Percentiles rank a stretch among this genome's conserved stretches.
Evolutionary conservation across 148 eudicot genomes (phyloP).

Genomic region (Chenopodium formosanum): DNA sequence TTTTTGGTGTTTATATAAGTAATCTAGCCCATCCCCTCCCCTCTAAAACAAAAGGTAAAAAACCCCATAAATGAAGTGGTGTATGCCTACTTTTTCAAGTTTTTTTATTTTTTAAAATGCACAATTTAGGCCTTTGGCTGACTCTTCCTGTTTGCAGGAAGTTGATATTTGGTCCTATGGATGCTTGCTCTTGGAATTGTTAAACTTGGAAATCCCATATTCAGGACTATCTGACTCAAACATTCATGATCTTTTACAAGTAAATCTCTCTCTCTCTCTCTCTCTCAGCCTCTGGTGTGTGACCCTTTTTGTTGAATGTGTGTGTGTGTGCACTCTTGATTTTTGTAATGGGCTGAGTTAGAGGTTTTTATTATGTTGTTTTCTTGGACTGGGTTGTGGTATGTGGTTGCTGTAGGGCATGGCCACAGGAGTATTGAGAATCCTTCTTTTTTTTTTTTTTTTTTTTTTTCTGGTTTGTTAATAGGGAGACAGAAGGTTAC

Average conservation of each 20-base stretch:
- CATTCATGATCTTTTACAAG: slow-evolving; percentile 63
- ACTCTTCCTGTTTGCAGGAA: slow-evolving; percentile 48
- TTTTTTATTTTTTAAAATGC: not conserved
- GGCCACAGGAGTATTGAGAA: too few relatives aligned
- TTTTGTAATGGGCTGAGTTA: not conserved
- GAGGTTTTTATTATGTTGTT: not conserved
- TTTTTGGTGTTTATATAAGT: not conserved
- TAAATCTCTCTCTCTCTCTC: slow-evolving; percentile 22
- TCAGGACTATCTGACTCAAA: slow-evolving; percentile 58
- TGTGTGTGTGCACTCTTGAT: too few relatives aligned
- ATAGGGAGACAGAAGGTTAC: not conserved
- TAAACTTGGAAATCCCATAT: slow-evolving; percentile 81
- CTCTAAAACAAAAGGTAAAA: too few relatives aligned
- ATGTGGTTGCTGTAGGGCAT: too few relatives aligned
- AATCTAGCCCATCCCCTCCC: too few relatives aligned
- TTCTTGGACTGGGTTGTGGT: not conserved
- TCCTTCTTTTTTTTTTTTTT: too few relatives aligned
- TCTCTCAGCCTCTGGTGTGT: not conserved
- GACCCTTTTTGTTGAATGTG: too few relatives aligned
- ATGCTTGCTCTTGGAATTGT: slow-evolving; percentile 75
- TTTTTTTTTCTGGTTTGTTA: not conserved
- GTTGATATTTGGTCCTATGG: slow-evolving; percentile 99
- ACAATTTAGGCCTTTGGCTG: not conserved
- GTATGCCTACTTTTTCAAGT: not conserved
- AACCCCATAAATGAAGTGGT: too few relatives aligned